Base-by-base conservation (phyloP, 108 stramenopile species). In the Cyclotella choctawhatcheeana region DNA sequence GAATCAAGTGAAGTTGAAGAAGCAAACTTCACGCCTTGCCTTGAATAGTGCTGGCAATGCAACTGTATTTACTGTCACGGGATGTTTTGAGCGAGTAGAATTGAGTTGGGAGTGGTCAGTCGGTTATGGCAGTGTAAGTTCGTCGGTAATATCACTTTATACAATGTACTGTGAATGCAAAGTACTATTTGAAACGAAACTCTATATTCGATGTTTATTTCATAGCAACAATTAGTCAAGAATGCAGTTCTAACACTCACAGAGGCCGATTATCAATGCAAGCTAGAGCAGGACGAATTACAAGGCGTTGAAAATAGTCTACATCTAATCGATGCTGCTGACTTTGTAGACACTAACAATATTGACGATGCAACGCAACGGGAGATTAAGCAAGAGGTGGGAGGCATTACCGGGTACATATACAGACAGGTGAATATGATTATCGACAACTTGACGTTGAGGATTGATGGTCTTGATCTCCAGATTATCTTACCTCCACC, bases 21-120 rank as follows among this genome's bases (percentile, higher is more conserved):
- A 58, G 20, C 68, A 76, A 54, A 33, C 21, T 16, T 35, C 58
- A 0, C 21, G 48, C 5, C 44, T 74, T 27, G 26, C 74, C 10
- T 21, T 54, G 27, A 72, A 61, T 40, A 55, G 69, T 34, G 72
- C 25, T 27, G 72, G 71, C 0, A 67, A 67, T 17, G 30, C 67
- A 2, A 77, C 76, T 0, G 30, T 31, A 26, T 27, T 48, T 5
- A 67, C 52, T 13, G n/a, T 67, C 0, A 67, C 54, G 25, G 81
- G 81, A 60, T 29, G 44, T 51, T 76, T 82, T 2, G 58, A 77
- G 3, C 43, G 63, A 30, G 71, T 77, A 16, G 43, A 52, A 21
- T 77, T 82, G 32, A 45, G 35, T 18, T 82, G 81, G 81, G 27
- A 64, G 13, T 82, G 81, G 81, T 63, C 48, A 14, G 55, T 67